Percentiles rank a stretch among this genome's conserved stretches.
These are phyloP conservation scores for Fusarium continuum DNA, from an alignment of 2,329 filamentous ascomycete genomes.

Conservation along the genomic window DNA sequence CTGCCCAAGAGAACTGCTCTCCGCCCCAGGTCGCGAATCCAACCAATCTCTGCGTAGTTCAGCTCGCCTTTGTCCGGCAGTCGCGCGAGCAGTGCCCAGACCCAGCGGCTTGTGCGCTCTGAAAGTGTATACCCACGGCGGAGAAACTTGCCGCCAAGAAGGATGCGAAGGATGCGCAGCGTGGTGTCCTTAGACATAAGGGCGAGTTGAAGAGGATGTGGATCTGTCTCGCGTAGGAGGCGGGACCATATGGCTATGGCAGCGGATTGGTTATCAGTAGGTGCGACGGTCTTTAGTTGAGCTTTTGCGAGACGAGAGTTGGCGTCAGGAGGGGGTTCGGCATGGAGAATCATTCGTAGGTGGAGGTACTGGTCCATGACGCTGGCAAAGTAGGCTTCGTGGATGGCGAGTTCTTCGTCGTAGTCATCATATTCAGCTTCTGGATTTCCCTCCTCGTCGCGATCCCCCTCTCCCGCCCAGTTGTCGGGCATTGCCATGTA, in stretches of 20 bases:
- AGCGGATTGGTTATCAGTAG: slow-evolving; percentile 61
- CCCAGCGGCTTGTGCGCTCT: slow-evolving; percentile 79
- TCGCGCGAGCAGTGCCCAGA: slow-evolving; percentile 82
- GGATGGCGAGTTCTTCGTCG: slow-evolving; percentile 54
- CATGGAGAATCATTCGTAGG: slow-evolving; percentile 71
- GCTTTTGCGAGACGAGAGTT: slow-evolving; percentile 62
- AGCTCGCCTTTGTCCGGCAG: slow-evolving; percentile 79
- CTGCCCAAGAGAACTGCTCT: slow-evolving; percentile 71
- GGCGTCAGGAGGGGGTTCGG: slow-evolving; percentile 60
- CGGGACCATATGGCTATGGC: slow-evolving; percentile 62
- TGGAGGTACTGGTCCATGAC: slow-evolving; percentile 71
- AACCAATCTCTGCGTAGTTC: slow-evolving; percentile 77
- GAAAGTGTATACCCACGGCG: slow-evolving; percentile 67
- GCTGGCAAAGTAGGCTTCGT: slow-evolving; percentile 72
- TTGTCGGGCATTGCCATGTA: slow-evolving; percentile 71
- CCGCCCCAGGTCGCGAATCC: slow-evolving; percentile 82
- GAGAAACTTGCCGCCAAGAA: slow-evolving; percentile 72
- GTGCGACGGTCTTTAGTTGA: slow-evolving; percentile 64
- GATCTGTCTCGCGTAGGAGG: slow-evolving; percentile 63
- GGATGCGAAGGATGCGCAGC: slow-evolving; percentile 71
- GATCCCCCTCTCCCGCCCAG: slow-evolving; percentile 42
- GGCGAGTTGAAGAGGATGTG: slow-evolving; percentile 66
- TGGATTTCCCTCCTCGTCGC: slow-evolving; percentile 42
- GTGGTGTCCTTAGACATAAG: slow-evolving; percentile 73
- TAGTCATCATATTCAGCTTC: slow-evolving; percentile 40